Evolutionary conservation across 192 early-diverging fungal genomes (phyloP).

Genomic region (Coemansia sp.): DNA sequence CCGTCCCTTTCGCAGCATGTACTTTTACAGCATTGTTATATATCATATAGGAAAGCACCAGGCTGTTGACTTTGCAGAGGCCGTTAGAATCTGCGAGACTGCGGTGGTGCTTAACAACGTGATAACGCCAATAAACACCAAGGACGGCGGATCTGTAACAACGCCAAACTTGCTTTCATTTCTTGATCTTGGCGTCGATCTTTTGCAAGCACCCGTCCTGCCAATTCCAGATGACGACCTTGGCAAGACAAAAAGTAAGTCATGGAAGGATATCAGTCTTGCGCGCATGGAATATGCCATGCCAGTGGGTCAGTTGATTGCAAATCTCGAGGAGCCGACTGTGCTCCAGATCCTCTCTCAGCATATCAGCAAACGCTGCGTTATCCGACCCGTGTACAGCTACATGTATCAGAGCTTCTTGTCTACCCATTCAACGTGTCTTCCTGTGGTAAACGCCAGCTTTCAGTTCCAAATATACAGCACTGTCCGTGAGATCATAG

Average conservation of each 20-base stretch:
- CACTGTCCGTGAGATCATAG: slow-evolving; percentile 26
- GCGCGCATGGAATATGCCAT: slow-evolving; percentile 31
- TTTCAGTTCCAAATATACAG: slow-evolving; percentile 52
- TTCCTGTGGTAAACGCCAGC: slow-evolving; percentile 15
- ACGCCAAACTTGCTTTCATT: slow-evolving; percentile 27
- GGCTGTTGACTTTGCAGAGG: slow-evolving; percentile 10
- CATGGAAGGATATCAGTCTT: slow-evolving; percentile 11
- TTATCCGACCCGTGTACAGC: slow-evolving; percentile 41
- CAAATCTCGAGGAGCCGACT: slow-evolving; percentile 18
- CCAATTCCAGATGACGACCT: slow-evolving; percentile 3
- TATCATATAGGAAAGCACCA: slow-evolving; percentile 23
- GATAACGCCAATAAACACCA: not conserved
- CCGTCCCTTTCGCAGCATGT: slow-evolving; percentile 37
- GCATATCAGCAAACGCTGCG: slow-evolving; percentile 16
- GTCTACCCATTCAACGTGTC: not conserved
- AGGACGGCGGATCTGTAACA: not conserved
- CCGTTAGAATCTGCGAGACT: slow-evolving; percentile 27
- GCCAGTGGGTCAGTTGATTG: slow-evolving; percentile 26
- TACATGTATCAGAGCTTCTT: slow-evolving; percentile 30
- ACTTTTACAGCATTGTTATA: slow-evolving; percentile 33
- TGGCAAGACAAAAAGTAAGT: not conserved
- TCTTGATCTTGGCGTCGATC: slow-evolving; percentile 21
- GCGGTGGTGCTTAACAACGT: slow-evolving; percentile 44
- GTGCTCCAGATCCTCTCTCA: slow-evolving; percentile 9
- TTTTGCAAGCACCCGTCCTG: slow-evolving; percentile 9